Evolutionary conservation across 2,329 filamentous ascomycete genomes (phyloP), one percentile per base, ranked within the genome.

Genomic region (Huntiella moniliformis): DNA sequence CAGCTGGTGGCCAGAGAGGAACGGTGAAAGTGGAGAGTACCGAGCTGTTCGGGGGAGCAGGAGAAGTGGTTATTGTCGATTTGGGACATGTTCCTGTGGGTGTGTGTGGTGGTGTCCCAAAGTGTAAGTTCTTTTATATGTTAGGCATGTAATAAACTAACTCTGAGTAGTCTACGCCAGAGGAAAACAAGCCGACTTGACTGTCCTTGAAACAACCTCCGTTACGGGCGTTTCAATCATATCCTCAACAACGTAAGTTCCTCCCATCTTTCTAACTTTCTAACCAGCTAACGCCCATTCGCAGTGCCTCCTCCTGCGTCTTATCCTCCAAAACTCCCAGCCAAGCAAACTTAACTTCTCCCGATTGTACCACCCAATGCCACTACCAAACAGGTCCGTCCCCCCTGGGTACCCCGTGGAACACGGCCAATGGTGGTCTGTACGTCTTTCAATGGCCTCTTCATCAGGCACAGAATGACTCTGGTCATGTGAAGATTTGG

Each of bases 41-140:
- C 45, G 66, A 71, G 42, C 59, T 65, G 3, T 86, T 76, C 57
- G 72, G 67, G 28, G 67, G 77, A 52, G 22, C 22, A 28, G 22
- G 22, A 8, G 80, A 78, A 1, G 68, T 85, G 7, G 74, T 85
- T 53, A 75, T 86, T 42, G 66, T 79, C 16, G 81, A 86, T 56
- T 70, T 85, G 44, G 65, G 67, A 13, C 80, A 86, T 53, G 85
- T 86, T 78, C 79, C 82, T 3, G 68, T 67, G 1, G 74, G 75
- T 2, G 64, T 73, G 43, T 86, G 82, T 52, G 82, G 81, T 16
- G 68, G 74, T 16, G 85, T 81, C 80, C 80, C 81, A 45, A 76
- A 79, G 59, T 82, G 70, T 76, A 62, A 58, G 63, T 44, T n/a
- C 3, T 4, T 8, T 22, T 18, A 28, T 15, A 17, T 60, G 33